Evolutionary conservation across 495 filamentous ascomycete genomes (phyloP).

Genomic region (Aspergillus affinis): DNA sequence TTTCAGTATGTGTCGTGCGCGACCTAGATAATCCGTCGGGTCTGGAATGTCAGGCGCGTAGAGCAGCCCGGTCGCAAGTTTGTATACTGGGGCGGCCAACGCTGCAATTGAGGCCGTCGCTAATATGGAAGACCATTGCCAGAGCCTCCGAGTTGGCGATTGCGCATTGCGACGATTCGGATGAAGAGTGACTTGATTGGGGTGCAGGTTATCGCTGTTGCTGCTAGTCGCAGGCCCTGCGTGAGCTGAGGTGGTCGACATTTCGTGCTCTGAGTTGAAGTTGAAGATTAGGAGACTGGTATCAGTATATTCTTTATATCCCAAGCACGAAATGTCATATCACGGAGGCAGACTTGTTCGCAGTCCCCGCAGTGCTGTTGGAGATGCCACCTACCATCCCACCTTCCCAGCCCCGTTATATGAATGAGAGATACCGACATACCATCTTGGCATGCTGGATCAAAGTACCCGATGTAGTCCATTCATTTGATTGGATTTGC

Average conservation of each 20-base stretch:
- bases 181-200: background rate
- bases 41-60: background rate
- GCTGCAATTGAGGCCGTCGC: background rate
- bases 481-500: background rate
- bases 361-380: background rate
- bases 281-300: no score
- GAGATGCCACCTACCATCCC: background rate
- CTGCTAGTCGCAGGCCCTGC: background rate
- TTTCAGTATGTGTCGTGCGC: background rate
- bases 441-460: background rate
- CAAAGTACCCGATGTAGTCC: background rate
- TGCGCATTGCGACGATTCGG: background rate
- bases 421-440: background rate
- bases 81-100: background rate
- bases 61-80: background rate
- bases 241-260: background rate
- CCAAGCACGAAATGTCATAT: background rate
- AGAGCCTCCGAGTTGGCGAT: background rate
- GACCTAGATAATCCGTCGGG: background rate
- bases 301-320: background rate
- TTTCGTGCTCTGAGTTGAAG: background rate
- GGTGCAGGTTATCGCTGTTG: background rate
- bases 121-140: background rate
- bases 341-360: background rate
- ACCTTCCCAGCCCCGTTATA: background rate